phyloP scores from a whole-genome alignment of 805 yeast genomes.

The Ogataea trehalophila region DNA sequence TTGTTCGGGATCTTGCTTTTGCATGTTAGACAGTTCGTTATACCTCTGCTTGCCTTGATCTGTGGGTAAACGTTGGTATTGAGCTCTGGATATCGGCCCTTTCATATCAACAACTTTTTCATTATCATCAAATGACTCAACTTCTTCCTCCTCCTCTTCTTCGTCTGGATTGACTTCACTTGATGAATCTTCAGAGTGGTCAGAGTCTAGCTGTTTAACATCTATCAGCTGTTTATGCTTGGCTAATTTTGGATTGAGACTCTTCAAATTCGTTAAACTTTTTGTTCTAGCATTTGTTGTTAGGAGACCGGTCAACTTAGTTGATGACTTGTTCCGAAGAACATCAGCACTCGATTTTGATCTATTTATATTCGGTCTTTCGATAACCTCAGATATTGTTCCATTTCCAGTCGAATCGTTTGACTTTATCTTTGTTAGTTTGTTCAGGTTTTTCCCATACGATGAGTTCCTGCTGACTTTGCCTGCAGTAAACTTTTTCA shows the following conservation, averaged over 20 bases:
- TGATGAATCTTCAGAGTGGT: constrained; percentile 16
- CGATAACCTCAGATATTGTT: constrained; percentile 9
- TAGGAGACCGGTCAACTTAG: constrained; percentile 10
- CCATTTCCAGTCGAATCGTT: constrained; percentile 17
- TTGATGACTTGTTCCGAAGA: constrained; percentile 11
- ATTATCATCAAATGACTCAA: constrained; percentile 36
- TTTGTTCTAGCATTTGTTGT: constrained; percentile 13
- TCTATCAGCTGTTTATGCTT: constrained; percentile 21
- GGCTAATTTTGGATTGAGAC: constrained; percentile 16
- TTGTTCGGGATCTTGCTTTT: not conserved
- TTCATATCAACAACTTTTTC: constrained; percentile 22
- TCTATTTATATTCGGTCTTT: constrained; percentile 20
- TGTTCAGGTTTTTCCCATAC: constrained; percentile 31
- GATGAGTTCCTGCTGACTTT: constrained; percentile 30
- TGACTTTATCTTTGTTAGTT: constrained; percentile 28
- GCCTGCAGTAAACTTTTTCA: constrained; percentile 32
- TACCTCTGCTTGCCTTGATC: not conserved
- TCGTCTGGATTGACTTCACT: constrained; percentile 12
- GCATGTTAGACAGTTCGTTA: not conserved
- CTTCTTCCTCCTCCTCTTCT: constrained; percentile 33
- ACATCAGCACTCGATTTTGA: constrained; percentile 26
- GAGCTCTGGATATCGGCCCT: not conserved
- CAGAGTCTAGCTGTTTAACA: constrained; percentile 22
- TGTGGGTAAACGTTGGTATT: not conserved
- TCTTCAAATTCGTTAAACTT: constrained; percentile 25